Percentiles rank a stretch among this genome's conserved stretches.
Evolutionary conservation across 495 filamentous ascomycete genomes (phyloP).

Genomic region (Aspergillus heteromorphus): DNA sequence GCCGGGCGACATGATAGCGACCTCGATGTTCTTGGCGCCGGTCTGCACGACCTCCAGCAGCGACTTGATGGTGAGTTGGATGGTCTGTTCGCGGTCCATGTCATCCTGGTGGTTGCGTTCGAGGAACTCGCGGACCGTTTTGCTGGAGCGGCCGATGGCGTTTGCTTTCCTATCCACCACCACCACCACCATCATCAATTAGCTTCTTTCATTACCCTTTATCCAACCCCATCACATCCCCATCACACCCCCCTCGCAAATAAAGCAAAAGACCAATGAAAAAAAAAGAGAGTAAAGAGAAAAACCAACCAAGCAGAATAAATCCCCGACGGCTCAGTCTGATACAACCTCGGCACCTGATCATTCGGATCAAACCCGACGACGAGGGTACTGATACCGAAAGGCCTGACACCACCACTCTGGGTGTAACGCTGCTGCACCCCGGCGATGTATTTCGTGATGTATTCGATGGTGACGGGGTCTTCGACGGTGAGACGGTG

Average conservation of each 20-base stretch:
- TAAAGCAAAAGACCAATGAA: too few relatives aligned
- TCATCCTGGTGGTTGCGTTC: slow-evolving; percentile 97
- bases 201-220: too few relatives aligned
- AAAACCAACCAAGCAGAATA: slow-evolving; percentile 86
- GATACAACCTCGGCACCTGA: slow-evolving; percentile 80
- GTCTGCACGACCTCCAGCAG: slow-evolving; percentile 97
- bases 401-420: slow-evolving; percentile 93
- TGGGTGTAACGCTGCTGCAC: slow-evolving; percentile 99
- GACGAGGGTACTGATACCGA: slow-evolving; percentile 95
- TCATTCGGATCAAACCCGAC: slow-evolving; percentile 95
- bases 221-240: too few relatives aligned
- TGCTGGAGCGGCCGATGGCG: slow-evolving; percentile 94
- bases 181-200: too few relatives aligned
- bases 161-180: slow-evolving; percentile 84
- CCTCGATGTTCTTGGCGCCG: slow-evolving; percentile 98
- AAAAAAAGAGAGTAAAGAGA: too few relatives aligned
- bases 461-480: slow-evolving; percentile 96
- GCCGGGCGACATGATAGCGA: slow-evolving; percentile 96
- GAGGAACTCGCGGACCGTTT: slow-evolving; percentile 96
- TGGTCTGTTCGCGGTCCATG: slow-evolving; percentile 94
- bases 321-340: slow-evolving; percentile 97
- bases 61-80: slow-evolving; percentile 95
- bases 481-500: slow-evolving; percentile 98
- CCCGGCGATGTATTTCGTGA: slow-evolving; percentile 95
- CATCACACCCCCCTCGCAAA: too few relatives aligned